These are phyloP conservation scores for Batkoa obscura DNA, from an alignment of 371 early-diverging fungal genomes.

Conservation along the genomic window DNA sequence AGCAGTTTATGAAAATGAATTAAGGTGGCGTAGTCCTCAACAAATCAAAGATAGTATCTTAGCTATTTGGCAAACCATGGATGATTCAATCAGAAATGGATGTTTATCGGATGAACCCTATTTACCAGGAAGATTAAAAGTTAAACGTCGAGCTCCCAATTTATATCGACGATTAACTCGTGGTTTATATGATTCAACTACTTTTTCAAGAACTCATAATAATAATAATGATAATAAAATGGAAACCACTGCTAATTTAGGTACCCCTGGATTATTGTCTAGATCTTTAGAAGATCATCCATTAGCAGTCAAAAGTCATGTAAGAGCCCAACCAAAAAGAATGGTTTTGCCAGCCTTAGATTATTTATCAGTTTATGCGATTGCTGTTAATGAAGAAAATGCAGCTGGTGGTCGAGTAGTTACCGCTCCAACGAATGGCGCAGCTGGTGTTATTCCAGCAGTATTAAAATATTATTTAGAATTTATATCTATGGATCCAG, in stretches of 20 bases:
- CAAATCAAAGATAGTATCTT: conserved; percentile 51
- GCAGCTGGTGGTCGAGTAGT: conserved; percentile 88
- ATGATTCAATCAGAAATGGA: conserved; percentile 69
- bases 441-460: conserved; percentile 86
- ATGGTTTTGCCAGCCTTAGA: conserved; percentile 60
- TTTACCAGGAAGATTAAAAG: conserved; percentile 71
- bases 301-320: conserved; percentile 8
- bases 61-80: conserved; percentile 87
- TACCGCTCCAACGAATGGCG: conserved; percentile 86
- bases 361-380: conserved; percentile 83
- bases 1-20: conserved; percentile 84
- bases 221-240: neutral
- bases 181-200: conserved; percentile 32
- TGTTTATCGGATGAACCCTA: conserved; percentile 26
- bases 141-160: conserved; percentile 70
- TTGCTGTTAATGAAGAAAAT: conserved; percentile 95
- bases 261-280: conserved; percentile 1
- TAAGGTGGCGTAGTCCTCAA: conserved; percentile 66
- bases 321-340: conserved; percentile 20
- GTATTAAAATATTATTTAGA: conserved; percentile 89
- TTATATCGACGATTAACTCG: conserved; percentile 69
- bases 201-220: conserved; percentile 2
- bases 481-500: conserved; percentile 72
- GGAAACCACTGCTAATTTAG: conserved; percentile 14
- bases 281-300: conserved; percentile 7